These are phyloP conservation scores for Nannochloris sp. DNA, from an alignment of 139 green algal genomes.

Conservation along the genomic window DNA sequence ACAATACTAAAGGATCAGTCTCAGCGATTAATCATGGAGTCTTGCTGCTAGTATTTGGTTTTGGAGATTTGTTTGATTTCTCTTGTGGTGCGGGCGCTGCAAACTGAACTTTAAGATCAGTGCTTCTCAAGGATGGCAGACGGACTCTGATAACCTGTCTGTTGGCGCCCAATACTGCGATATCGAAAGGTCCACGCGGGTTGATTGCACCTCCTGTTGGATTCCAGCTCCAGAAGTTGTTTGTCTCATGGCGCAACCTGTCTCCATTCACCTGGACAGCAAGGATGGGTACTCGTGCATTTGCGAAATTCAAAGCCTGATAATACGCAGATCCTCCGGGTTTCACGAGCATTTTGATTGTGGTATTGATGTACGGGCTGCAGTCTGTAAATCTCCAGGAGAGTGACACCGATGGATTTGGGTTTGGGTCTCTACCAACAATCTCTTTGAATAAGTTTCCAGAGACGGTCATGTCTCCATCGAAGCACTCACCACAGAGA, in stretches of 20 bases:
- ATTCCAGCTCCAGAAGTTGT: slow-evolving; percentile 16
- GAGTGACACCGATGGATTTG: slow-evolving; percentile 8
- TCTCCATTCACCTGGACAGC: slow-evolving; percentile 23
- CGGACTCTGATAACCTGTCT: slow-evolving; percentile 7
- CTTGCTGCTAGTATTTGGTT: too few species aligned
- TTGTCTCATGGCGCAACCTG: slow-evolving; percentile 6
- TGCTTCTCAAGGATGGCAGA: slow-evolving; percentile 5
- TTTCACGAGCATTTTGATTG: slow-evolving; percentile 35
- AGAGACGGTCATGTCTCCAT: slow-evolving; percentile 7
- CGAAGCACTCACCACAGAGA: slow-evolving; percentile 25
- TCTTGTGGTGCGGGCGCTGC: neutral
- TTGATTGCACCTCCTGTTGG: neutral
- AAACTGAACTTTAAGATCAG: slow-evolving; percentile 23
- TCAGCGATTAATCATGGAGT: too few species aligned
- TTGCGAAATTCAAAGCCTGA: slow-evolving; percentile 29
- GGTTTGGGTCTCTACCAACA: neutral
- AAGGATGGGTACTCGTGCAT: slow-evolving; percentile 16
- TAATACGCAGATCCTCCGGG: slow-evolving; percentile 22
- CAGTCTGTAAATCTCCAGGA: slow-evolving; percentile 23
- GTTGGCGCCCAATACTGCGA: slow-evolving; percentile 11
- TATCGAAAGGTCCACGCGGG: neutral
- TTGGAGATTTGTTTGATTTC: too few species aligned
- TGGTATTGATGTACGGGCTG: slow-evolving; percentile 13
- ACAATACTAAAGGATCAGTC: too few species aligned
- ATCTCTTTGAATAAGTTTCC: slow-evolving; percentile 20